These are phyloP conservation scores for Aquilaria sinensis DNA, from an alignment of 345 rosid genomes.

Conservation along the genomic window DNA sequence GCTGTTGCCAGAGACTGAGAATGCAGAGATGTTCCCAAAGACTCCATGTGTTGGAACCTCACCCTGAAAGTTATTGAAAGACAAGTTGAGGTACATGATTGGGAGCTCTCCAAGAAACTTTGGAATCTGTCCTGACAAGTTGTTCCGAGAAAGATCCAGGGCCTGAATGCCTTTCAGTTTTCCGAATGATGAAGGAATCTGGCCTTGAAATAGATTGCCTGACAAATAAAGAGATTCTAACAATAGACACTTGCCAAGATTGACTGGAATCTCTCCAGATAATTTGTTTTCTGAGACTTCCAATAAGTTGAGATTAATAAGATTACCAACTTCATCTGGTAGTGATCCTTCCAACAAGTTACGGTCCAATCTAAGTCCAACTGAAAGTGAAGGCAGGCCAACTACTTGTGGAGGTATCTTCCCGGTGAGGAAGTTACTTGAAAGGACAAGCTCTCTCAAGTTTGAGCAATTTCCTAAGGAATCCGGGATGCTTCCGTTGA, in stretches of 20 bases:
- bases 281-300: no score
- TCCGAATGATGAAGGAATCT: slow-evolving; percentile 2
- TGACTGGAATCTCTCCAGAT: not conserved
- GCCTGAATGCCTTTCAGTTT: not conserved
- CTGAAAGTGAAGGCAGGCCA: slow-evolving; percentile 4
- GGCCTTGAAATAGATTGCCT: slow-evolving; percentile 4
- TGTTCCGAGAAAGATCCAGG: slow-evolving; percentile 12
- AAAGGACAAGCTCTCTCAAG: not conserved
- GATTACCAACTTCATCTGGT: not conserved
- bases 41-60: slow-evolving; percentile 1
- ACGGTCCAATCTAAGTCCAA: slow-evolving; percentile 5
- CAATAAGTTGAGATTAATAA: not conserved
- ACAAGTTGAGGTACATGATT: not conserved
- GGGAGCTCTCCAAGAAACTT: not conserved
- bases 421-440: not conserved
- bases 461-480: slow-evolving; percentile 5
- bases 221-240: slow-evolving; percentile 5
- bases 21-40: not conserved
- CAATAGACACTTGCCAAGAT: not conserved
- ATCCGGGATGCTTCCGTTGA: slow-evolving; percentile 3
- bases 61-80: slow-evolving; percentile 5
- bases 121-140: slow-evolving; percentile 5
- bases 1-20: slow-evolving; percentile 6
- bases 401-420: slow-evolving; percentile 3
- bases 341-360: slow-evolving; percentile 8